Percentiles rank a stretch among this genome's conserved stretches.
These are phyloP conservation scores for Leccinellum albellum DNA, from an alignment of 768 basidiomycete species.

Conservation along the genomic window DNA sequence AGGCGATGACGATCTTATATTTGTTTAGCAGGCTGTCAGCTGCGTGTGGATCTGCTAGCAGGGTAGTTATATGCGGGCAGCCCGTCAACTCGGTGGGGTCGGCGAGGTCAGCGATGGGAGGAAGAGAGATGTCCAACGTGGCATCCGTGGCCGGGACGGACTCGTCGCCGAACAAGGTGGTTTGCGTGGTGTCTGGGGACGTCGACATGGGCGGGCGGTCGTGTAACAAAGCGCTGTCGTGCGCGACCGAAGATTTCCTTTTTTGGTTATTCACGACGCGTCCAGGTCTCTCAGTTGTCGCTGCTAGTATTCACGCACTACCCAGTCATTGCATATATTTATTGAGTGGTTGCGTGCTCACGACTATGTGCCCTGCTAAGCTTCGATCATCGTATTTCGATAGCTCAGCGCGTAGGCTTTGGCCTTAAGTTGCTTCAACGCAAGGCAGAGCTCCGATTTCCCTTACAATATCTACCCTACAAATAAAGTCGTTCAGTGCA, in stretches of 20 bases:
- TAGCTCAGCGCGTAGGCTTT: too few relatives aligned
- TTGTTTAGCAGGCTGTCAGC: constrained; percentile 38
- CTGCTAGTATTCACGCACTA: too few relatives aligned
- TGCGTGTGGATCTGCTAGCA: constrained; percentile 34
- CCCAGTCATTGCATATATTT: too few relatives aligned
- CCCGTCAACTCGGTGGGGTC: constrained; percentile 7
- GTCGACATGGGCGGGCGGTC: constrained; percentile 23
- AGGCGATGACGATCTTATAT: constrained; percentile 52
- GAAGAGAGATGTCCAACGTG: constrained; percentile 9
- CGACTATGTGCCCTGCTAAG: too few relatives aligned
- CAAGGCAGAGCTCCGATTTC: too few relatives aligned
- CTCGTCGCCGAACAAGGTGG: constrained; percentile 30
- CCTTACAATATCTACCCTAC: too few relatives aligned
- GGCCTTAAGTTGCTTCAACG: too few relatives aligned
- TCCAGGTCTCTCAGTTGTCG: too few relatives aligned
- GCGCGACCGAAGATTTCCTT: constrained; percentile 8
- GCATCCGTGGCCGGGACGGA: constrained; percentile 5
- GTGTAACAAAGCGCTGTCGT: neutral
- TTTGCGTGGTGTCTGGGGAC: constrained; percentile 28
- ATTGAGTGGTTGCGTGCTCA: too few relatives aligned
- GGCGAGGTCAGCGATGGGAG: constrained; percentile 9
- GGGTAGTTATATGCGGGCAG: constrained; percentile 41
- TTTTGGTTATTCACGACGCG: constrained; percentile 1
- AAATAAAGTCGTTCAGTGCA: too few relatives aligned
- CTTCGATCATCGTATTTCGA: too few relatives aligned